Evolutionary conservation across 345 rosid species (phyloP).

Genomic region (Ceriops tagal): DNA sequence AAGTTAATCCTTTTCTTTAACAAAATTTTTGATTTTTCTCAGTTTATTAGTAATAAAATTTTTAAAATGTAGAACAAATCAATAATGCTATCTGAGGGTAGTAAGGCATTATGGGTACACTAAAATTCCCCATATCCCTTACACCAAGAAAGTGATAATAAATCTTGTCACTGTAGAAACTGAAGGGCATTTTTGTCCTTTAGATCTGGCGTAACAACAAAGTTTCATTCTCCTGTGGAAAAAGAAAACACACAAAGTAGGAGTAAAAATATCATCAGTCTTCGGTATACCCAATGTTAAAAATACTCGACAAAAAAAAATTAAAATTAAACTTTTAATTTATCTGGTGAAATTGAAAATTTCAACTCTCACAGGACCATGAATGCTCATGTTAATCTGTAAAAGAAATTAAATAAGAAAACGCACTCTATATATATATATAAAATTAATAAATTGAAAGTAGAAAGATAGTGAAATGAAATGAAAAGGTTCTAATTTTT

Average conservation of each 20-base stretch:
- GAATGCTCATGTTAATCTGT: slow-evolving; percentile 15
- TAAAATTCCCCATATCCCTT: slow-evolving; percentile 7
- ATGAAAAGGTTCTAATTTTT: slow-evolving; percentile 1
- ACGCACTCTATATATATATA: background rate
- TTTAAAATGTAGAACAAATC: background rate
- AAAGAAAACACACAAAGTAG: slow-evolving; percentile 32
- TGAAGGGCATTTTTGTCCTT: slow-evolving; percentile 30
- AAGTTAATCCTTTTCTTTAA: background rate
- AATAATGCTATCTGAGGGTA: background rate
- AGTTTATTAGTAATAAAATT: background rate
- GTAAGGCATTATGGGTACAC: slow-evolving; percentile 11
- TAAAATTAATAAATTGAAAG: background rate
- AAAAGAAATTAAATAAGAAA: slow-evolving; percentile 15
- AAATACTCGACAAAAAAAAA: background rate
- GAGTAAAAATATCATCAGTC: slow-evolving; percentile 54
- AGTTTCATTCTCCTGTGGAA: slow-evolving; percentile 58
- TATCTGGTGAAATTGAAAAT: slow-evolving; percentile 26
- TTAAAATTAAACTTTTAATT: slow-evolving; percentile 1
- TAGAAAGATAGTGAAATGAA: background rate
- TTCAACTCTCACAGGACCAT: slow-evolving; percentile 25
- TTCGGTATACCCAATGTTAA: slow-evolving; percentile 25
- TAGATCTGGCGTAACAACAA: slow-evolving; percentile 32
- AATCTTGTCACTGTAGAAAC: slow-evolving; percentile 30
- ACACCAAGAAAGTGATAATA: slow-evolving; percentile 17
- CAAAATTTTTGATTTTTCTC: background rate